Conservation (phyloP, 495 filamentous ascomycete species). For the Penicillium manginii region DNA sequence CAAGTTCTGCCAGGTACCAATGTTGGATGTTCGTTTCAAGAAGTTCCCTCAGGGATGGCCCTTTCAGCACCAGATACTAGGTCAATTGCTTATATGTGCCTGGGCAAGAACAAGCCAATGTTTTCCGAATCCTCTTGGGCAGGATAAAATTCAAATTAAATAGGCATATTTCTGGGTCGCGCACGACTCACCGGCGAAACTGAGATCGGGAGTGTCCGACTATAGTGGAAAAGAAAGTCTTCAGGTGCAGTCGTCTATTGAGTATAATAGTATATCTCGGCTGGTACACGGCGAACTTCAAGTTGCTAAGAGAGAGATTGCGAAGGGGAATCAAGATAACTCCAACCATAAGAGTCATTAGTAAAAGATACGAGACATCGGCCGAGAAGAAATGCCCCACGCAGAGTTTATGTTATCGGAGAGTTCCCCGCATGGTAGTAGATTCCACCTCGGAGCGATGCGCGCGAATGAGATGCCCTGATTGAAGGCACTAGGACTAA, state of each 20-base stretch:
- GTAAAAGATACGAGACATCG: slow-evolving; percentile 13
- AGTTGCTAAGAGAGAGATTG: background rate
- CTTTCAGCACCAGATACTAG: background rate
- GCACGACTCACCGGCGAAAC: slow-evolving; percentile 14
- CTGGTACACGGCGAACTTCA: background rate
- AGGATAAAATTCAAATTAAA: background rate
- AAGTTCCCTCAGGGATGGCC: background rate
- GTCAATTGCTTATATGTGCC: too few species aligned
- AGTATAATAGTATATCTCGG: background rate
- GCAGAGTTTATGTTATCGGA: slow-evolving; percentile 23
- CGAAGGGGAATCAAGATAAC: background rate
- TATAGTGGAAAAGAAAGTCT: background rate
- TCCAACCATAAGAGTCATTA: slow-evolving; percentile 15
- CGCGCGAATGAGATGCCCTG: slow-evolving; percentile 9
- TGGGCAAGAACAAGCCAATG: too few species aligned
- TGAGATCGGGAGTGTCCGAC: background rate
- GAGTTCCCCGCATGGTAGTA: slow-evolving; percentile 20
- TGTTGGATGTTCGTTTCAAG: background rate
- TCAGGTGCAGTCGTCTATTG: background rate
- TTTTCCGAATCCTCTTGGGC: too few species aligned
- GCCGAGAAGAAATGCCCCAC: slow-evolving; percentile 22
- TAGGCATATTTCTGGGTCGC: background rate
- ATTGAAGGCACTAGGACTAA: background rate
- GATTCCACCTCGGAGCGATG: slow-evolving; percentile 8
- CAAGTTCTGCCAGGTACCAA: background rate